Base-by-base conservation (phyloP, 2,329 filamentous ascomycete genomes). In the Pyrenochaeta sp. region DNA sequence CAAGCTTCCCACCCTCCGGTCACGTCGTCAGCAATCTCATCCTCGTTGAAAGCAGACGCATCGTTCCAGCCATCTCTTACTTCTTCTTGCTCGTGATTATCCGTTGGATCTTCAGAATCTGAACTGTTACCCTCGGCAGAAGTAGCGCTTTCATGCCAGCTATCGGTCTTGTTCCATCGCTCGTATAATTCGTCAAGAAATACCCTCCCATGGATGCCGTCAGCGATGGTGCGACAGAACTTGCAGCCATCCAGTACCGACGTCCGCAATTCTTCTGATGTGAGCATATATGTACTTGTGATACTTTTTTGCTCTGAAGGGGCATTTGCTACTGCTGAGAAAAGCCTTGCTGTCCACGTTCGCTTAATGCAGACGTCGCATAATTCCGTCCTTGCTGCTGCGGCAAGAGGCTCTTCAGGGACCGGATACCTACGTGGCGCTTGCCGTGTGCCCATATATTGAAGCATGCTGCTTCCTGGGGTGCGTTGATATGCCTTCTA, bases 1-100 rank as follows among this genome's bases (percentile, higher is more conserved):
- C 52, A 60, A 40, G 39, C 19, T n/a, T 53, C 40, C 57, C 48
- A 60, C 9, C 57, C 49, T 40, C 53, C 57, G 28, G 53, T 60
- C 0, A 51, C 22, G 28, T 56, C 57, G 4, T 53, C 40, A 2
- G 42, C 53, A 19, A 47, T 22, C 10, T 57, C 53, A n/a, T 57
- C 57, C 24, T 57, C 51, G 32, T 59, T 52, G 43, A 52, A 59
- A 19, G 27, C n/a, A 47, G 54, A 49, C 25, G 53, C 42, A 9
- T 51, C 53, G 4, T 50, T 32, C 53, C 42, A 56, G 12, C 15
- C 32, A 27, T 50, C 7, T 4, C 10, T 13, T 7, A 5, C 30
- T 39, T 39, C 32, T 39, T 28, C 34, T 22, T 24, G 19, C 5
- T 13, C 22, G 25, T 43, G 40, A 8, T 43, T 22, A 8, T 8